phyloP scores from a whole-genome alignment of 2,329 filamentous ascomycete genomes.

The Colletotrichum sp. region DNA sequence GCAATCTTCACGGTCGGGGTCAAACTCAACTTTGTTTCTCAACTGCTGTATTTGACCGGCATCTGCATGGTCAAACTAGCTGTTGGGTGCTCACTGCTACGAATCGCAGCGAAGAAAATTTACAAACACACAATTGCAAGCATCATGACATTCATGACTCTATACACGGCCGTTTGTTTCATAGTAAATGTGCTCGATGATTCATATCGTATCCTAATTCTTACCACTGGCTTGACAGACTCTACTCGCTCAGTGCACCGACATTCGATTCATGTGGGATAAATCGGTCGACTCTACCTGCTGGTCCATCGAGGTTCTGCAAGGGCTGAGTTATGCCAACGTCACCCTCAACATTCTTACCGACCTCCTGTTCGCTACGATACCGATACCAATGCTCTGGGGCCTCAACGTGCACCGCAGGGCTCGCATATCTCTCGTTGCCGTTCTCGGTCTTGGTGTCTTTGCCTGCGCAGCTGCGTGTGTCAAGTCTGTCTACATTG shows the following conservation, averaged over 20 bases:
- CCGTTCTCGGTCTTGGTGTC: conserved; percentile 47
- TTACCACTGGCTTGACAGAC: conserved; percentile 32
- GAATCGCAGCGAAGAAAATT: conserved; percentile 41
- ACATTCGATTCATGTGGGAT: conserved; percentile 52
- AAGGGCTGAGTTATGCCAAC: conserved; percentile 48
- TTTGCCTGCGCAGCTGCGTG: conserved; percentile 49
- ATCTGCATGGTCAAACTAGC: conserved; percentile 49
- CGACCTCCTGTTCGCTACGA: conserved; percentile 42
- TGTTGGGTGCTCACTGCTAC: conserved; percentile 44
- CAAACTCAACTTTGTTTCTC: conserved; percentile 47
- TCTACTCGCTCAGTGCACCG: conserved; percentile 51
- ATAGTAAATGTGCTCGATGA: conserved; percentile 31
- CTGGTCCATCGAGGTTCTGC: conserved; percentile 43
- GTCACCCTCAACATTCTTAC: conserved; percentile 38
- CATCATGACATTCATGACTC: conserved; percentile 40
- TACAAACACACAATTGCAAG: conserved; percentile 39
- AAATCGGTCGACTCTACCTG: conserved; percentile 40
- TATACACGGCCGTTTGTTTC: conserved; percentile 37
- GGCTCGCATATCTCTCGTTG: conserved; percentile 42
- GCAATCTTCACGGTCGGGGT: conserved; percentile 38
- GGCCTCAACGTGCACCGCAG: conserved; percentile 43
- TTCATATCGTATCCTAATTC: too few relatives aligned
- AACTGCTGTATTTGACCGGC: conserved; percentile 46
- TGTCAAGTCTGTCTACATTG: conserved; percentile 43
- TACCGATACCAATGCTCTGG: conserved; percentile 43